phyloP scores from a whole-genome alignment of 148 eudicot species.

The Silene conica region DNA sequence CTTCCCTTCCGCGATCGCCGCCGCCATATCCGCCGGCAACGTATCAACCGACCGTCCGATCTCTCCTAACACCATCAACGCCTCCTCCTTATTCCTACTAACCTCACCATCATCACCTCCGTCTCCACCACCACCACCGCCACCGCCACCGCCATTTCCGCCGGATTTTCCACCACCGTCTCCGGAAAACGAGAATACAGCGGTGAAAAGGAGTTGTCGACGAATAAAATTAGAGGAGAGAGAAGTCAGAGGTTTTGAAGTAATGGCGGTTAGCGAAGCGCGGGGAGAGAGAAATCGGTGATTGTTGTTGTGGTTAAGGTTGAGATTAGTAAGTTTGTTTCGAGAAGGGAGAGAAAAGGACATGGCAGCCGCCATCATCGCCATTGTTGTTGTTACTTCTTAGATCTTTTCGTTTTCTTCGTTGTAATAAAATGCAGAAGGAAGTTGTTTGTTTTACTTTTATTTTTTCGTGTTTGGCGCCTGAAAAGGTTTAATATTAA shows the following conservation, averaged over 20 bases:
- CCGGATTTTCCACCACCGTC: background rate
- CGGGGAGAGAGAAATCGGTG: conserved; percentile 14
- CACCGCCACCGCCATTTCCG: conserved; percentile 30
- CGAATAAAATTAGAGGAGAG: conserved; percentile 11
- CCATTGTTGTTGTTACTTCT: conserved; percentile 18
- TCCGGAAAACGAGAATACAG: background rate
- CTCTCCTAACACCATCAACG: conserved; percentile 59
- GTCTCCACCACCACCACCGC: conserved; percentile 27
- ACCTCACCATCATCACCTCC: conserved; percentile 25
- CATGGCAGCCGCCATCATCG: conserved; percentile 25
- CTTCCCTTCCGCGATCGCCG: conserved; percentile 58
- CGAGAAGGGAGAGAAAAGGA: conserved; percentile 26
- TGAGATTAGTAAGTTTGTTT: conserved; percentile 4
- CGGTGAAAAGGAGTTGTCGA: conserved; percentile 17
- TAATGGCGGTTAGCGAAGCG: conserved; percentile 11
- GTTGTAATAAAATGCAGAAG: background rate
- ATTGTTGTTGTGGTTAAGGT: background rate
- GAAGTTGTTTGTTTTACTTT: background rate
- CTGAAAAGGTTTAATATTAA: background rate
- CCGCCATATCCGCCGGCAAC: conserved; percentile 68
- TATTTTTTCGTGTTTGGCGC: background rate
- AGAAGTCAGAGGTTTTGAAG: background rate
- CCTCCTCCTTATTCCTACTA: conserved; percentile 45
- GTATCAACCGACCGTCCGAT: conserved; percentile 61
- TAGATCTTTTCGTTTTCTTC: background rate